Percentiles rank a stretch among this genome's conserved stretches.
phyloP scores from a whole-genome alignment of 768 basidiomycete species.

The Amanita fuliginea region DNA sequence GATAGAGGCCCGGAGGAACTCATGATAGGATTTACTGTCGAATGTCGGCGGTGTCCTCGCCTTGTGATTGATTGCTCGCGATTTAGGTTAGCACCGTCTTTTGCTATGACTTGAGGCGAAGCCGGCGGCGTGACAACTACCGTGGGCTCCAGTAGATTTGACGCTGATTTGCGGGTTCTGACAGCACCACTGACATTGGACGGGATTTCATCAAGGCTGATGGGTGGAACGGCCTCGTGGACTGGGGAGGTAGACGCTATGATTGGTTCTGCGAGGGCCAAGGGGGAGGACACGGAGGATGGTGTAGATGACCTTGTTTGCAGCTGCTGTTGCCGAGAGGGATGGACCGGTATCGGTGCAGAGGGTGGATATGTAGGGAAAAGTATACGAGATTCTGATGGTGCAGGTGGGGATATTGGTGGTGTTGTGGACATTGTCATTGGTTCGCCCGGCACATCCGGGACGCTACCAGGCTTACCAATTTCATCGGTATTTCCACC shows the following conservation, averaged over 20 bases:
- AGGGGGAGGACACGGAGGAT: constrained; percentile 79
- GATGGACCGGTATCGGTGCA: constrained; percentile 12
- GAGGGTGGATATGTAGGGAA: constrained; percentile 15
- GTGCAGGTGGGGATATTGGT: constrained; percentile 23
- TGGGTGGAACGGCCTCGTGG: constrained; percentile 47
- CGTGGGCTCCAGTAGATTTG: constrained; percentile 54
- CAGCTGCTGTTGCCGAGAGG: constrained; percentile 33
- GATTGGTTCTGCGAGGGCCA: constrained; percentile 78
- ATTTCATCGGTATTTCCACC: constrained; percentile 15
- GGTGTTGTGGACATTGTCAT: constrained; percentile 59
- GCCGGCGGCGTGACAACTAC: constrained; percentile 65
- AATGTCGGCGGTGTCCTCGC: constrained; percentile 60
- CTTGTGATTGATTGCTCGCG: constrained; percentile 36
- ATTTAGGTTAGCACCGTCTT: constrained; percentile 26
- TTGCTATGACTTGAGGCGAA: constrained; percentile 50
- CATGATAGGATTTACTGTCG: constrained; percentile 52
- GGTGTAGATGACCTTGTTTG: constrained; percentile 81
- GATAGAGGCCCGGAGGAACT: constrained; percentile 68
- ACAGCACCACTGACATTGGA: constrained; percentile 26
- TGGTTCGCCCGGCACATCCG: constrained; percentile 45
- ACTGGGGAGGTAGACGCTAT: constrained; percentile 47
- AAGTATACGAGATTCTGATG: constrained; percentile 19
- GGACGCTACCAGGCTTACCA: not conserved
- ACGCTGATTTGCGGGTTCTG: constrained; percentile 54
- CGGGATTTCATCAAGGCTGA: constrained; percentile 51